Evolutionary conservation across 805 yeast genomes (phyloP).

Genomic region (Pichia thaimueangensis): DNA sequence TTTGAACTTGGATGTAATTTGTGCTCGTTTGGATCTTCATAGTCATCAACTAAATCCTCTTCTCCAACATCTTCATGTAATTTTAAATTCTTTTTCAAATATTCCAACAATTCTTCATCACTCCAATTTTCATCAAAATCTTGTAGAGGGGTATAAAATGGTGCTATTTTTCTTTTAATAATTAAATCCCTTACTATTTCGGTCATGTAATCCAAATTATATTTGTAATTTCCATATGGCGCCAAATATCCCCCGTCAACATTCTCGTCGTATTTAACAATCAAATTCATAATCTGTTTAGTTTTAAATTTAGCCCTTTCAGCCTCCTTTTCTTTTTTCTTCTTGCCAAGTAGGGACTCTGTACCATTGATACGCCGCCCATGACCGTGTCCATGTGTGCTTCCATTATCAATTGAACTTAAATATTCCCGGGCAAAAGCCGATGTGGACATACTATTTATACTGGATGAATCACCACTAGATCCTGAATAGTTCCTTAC

Average conservation of each 20-base stretch:
- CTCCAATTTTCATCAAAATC: slow-evolving; percentile 71
- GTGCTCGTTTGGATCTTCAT: slow-evolving; percentile 58
- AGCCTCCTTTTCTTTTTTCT: slow-evolving; percentile 37
- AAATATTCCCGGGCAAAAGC: neutral
- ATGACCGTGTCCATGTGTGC: neutral
- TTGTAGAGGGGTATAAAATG: slow-evolving; percentile 85
- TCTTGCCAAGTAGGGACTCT: slow-evolving; percentile 5
- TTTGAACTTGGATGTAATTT: slow-evolving; percentile 45
- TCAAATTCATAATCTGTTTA: slow-evolving; percentile 46
- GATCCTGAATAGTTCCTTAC: neutral
- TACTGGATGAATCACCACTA: neutral
- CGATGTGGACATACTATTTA: neutral
- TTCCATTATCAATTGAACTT: neutral
- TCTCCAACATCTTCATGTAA: slow-evolving; percentile 49
- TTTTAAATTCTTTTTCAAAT: slow-evolving; percentile 39
- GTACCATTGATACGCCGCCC: neutral
- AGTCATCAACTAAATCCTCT: slow-evolving; percentile 43
- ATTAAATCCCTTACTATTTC: slow-evolving; percentile 67
- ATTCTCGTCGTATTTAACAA: slow-evolving; percentile 57
- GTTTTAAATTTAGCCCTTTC: slow-evolving; percentile 52
- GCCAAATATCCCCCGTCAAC: slow-evolving; percentile 95
- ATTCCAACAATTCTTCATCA: slow-evolving; percentile 55
- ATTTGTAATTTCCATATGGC: slow-evolving; percentile 83
- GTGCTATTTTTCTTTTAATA: slow-evolving; percentile 67
- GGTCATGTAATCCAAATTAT: slow-evolving; percentile 67